Percentiles rank a stretch among this genome's conserved stretches.
These are phyloP conservation scores for Caloboletus firmus DNA, from an alignment of 1,284 basidiomycete genomes.

Conservation along the genomic window DNA sequence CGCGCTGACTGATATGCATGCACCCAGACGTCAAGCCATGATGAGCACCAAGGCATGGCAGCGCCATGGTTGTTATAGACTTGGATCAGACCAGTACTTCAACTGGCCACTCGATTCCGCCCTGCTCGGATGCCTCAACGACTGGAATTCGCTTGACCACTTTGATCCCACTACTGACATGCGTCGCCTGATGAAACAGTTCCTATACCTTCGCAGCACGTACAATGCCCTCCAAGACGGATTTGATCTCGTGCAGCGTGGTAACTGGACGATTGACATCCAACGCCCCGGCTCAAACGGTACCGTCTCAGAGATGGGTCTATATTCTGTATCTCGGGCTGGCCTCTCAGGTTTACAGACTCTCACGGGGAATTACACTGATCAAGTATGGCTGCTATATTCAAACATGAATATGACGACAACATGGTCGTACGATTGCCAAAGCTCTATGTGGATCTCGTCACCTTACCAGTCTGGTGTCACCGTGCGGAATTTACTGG, in stretches of 20 bases:
- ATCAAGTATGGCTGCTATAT: slow-evolving; percentile 79
- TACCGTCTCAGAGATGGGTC: slow-evolving; percentile 79
- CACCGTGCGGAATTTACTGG: slow-evolving; percentile 72
- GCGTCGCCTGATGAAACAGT: slow-evolving; percentile 71
- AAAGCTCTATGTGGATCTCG: slow-evolving; percentile 62
- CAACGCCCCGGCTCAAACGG: slow-evolving; percentile 79
- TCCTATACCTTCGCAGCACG: slow-evolving; percentile 64
- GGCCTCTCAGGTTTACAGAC: slow-evolving; percentile 57
- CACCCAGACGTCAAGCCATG: slow-evolving; percentile 84
- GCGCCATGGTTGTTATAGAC: slow-evolving; percentile 85
- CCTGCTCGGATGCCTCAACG: slow-evolving; percentile 78
- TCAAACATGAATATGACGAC: slow-evolving; percentile 79
- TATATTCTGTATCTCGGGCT: slow-evolving; percentile 78
- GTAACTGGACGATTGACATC: slow-evolving; percentile 80
- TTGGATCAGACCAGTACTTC: slow-evolving; percentile 88
- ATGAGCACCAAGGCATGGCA: slow-evolving; percentile 82
- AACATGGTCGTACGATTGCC: slow-evolving; percentile 66
- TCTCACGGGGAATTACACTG: slow-evolving; percentile 56
- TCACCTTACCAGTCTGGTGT: slow-evolving; percentile 68
- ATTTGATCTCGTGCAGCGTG: slow-evolving; percentile 72
- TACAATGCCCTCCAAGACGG: slow-evolving; percentile 84
- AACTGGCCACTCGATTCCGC: slow-evolving; percentile 82
- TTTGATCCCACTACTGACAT: slow-evolving; percentile 85
- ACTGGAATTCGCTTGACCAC: slow-evolving; percentile 89
- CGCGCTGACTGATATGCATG: slow-evolving; percentile 9